Conservation (phyloP, 1,139 yeast genomes). For the Scheffersomyces parashehatae region DNA sequence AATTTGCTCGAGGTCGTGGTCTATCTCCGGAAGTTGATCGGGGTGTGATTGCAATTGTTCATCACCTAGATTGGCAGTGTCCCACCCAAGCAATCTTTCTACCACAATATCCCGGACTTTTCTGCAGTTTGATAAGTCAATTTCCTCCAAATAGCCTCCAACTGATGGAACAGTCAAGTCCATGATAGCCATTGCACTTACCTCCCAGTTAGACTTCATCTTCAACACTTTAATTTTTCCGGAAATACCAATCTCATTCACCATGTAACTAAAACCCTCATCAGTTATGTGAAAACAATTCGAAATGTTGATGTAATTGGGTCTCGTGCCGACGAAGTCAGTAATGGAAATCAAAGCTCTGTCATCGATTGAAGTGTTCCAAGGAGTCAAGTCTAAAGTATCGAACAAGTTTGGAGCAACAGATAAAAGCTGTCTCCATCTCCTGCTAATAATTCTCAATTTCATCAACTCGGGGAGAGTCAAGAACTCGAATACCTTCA, state of each 20-base stretch:
- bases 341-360: conserved; percentile 56
- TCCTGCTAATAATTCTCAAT: conserved; percentile 53
- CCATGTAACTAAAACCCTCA: conserved; percentile 69
- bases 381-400: conserved; percentile 55
- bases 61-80: conserved; percentile 13
- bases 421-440: conserved; percentile 69
- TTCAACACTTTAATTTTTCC: conserved; percentile 56
- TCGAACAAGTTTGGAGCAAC: conserved; percentile 54
- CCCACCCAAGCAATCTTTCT: conserved; percentile 65
- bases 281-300: conserved; percentile 78
- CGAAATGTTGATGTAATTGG: conserved; percentile 59
- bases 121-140: conserved; percentile 71
- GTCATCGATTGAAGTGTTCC: conserved; percentile 64
- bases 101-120: conserved; percentile 72
- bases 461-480: conserved; percentile 60
- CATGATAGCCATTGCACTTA: conserved; percentile 79
- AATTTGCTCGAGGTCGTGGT: conserved; percentile 18
- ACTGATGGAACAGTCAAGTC: conserved; percentile 68
- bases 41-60: conserved; percentile 3
- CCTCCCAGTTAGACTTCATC: conserved; percentile 76
- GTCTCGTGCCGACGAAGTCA: conserved; percentile 70
- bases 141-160: conserved; percentile 56
- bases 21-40: conserved; percentile 11
- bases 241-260: conserved; percentile 67
- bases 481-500: conserved; percentile 53